Conservation (phyloP, 73 alveolate genomes). For the Tetrahymena elliotti region DNA sequence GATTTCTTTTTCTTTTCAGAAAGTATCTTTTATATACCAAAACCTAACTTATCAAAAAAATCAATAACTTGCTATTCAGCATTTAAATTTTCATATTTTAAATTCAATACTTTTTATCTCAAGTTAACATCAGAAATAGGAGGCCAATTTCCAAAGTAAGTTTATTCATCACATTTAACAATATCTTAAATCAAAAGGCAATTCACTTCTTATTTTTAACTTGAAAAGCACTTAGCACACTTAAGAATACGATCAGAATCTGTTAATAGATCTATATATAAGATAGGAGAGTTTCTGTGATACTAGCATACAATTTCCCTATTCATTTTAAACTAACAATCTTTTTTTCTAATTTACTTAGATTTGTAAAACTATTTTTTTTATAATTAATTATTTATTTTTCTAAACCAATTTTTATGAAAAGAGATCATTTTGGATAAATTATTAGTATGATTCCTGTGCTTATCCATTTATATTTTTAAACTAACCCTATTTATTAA, state of each 20-base stretch:
- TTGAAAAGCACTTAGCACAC: not conserved
- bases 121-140: not conserved
- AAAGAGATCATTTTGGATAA: too few relatives aligned
- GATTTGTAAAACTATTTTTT: too few relatives aligned
- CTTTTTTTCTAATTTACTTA: too few relatives aligned
- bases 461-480: too few relatives aligned
- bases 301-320: not conserved
- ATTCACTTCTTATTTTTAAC: not conserved
- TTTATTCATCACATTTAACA: not conserved
- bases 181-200: not conserved
- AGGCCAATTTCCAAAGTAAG: not conserved
- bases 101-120: not conserved
- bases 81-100: too few relatives aligned
- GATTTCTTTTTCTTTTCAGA: not conserved
- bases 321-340: too few relatives aligned
- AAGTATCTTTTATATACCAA: not conserved
- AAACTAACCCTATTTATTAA: too few relatives aligned
- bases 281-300: not conserved
- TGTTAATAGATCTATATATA: not conserved
- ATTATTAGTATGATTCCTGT: too few relatives aligned
- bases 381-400: too few relatives aligned
- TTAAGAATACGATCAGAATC: not conserved
- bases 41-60: not conserved
- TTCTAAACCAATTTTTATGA: too few relatives aligned
- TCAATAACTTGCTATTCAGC: not conserved